Conservation (phyloP, 768 basidiomycete species). For the Suillus paluster region DNA sequence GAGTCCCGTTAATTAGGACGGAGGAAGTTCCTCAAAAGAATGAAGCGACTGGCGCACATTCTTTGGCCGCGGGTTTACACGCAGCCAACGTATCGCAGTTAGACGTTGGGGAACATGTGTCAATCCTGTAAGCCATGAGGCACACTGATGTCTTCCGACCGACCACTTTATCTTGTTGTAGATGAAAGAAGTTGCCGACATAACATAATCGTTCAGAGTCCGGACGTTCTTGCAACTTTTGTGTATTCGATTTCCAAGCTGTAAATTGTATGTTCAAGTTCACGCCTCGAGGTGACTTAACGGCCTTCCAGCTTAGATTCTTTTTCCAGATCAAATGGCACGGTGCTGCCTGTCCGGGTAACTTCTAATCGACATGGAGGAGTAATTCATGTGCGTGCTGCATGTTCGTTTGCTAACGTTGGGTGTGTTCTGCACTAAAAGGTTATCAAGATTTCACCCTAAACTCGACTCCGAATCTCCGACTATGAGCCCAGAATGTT, state of each 20-base stretch:
- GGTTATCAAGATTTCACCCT: not conserved
- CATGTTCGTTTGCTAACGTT: not conserved
- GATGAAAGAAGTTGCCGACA: constrained; percentile 12
- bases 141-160: constrained; percentile 11
- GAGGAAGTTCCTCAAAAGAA: constrained; percentile 16
- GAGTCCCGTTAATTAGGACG: constrained; percentile 9
- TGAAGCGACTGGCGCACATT: constrained; percentile 22
- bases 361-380: too few relatives aligned
- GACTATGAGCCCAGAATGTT: not conserved
- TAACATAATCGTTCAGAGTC: constrained; percentile 13
- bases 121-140: constrained; percentile 13
- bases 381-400: not conserved
- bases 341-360: not conserved
- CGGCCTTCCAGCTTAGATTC: not conserved
- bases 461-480: not conserved
- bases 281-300: constrained; percentile 2
- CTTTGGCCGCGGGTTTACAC: constrained; percentile 29
- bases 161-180: constrained; percentile 12
- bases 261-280: constrained; percentile 5
- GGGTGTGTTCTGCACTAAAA: not conserved
- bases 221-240: constrained; percentile 3
- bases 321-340: constrained; percentile 1
- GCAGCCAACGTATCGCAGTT: constrained; percentile 12
- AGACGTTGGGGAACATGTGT: constrained; percentile 7
- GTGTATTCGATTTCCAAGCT: not conserved